Base-by-base conservation (phyloP, 805 yeast species). In the Pichia phayaonensis region DNA sequence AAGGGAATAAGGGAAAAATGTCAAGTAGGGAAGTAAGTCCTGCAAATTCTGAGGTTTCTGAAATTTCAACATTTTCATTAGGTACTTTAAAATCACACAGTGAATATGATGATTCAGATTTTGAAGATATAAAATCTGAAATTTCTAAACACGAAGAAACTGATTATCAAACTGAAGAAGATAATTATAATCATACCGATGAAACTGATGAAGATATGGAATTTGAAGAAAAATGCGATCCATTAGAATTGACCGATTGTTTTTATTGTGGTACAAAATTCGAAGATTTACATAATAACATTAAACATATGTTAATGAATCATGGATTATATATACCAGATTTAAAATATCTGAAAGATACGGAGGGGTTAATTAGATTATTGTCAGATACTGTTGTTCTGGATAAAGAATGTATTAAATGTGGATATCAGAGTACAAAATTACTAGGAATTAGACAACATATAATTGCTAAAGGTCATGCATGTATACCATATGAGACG, bases 321-420 rank as follows among this genome's bases (percentile, higher is more conserved):
- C 97, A 86, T 65, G 98, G 98, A 0, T 74, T 94, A 31, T 92
- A 84, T 55, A 76, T 94, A 8, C 99, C 99, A 1, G 96, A 94
- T 62, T 71, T 77, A 54, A 77, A 80, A 20, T 87, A 79, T 58
- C 70, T 94, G 45, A 69, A 68, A 0, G 89, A 92, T 63, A 65
- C 77, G 39, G 76, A 74, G 31, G 97, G 97, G 0, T 70, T 94
- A 26, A 64, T 94, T 18, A 66, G 69, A 4, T 85, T 84, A 61
- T 67, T 94, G 50, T 89, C 86, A 23, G 90, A 88, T 56, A 80
- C 81, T 54, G 80, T 90, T 43, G 84, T 89, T 15, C 69, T 83
- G 27, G 96, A 96, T 27, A 80, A 85, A 57, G 77, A 82, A 59
- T 94, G 99, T 64, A 66, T 90, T 41, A 79, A 81, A 56, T 94